Evolutionary conservation across 805 yeast species (phyloP).

Genomic region (Candida silvicultrix): DNA sequence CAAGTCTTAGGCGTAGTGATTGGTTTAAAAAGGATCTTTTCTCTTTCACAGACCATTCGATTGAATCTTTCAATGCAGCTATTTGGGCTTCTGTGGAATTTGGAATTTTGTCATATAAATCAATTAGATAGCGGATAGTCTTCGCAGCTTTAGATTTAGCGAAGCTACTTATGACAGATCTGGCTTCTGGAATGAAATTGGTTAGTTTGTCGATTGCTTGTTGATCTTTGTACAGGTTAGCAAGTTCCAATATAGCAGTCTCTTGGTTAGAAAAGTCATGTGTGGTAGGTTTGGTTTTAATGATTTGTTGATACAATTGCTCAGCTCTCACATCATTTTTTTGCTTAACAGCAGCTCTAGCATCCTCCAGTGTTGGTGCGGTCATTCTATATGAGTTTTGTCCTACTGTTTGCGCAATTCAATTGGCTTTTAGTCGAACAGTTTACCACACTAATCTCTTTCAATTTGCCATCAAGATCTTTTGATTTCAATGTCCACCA

Average conservation of each 20-base stretch:
- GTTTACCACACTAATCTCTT: neutral
- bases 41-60: constrained; percentile 80
- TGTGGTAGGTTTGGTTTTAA: constrained; percentile 26
- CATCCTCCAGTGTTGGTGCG: constrained; percentile 39
- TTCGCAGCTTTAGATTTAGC: constrained; percentile 96
- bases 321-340: constrained; percentile 56
- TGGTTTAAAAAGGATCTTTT: constrained; percentile 88
- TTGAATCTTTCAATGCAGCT: constrained; percentile 65
- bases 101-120: constrained; percentile 60
- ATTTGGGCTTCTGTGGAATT: constrained; percentile 66
- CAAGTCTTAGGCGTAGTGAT: constrained; percentile 76
- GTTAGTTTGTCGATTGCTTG: constrained; percentile 45
- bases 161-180: constrained; percentile 64
- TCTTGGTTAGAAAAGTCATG: constrained; percentile 22
- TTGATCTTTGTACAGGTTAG: constrained; percentile 54
- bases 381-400: constrained; percentile 8
- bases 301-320: constrained; percentile 44
- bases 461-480: neutral
- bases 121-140: constrained; percentile 76
- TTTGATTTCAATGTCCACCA: neutral
- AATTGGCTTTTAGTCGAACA: neutral
- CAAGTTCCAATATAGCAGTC: constrained; percentile 58
- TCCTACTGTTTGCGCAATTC: neutral
- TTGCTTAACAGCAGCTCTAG: constrained; percentile 49
- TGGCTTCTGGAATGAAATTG: constrained; percentile 58